phyloP scores from a whole-genome alignment of 2,329 filamentous ascomycete genomes.

The Penicillium decumbens region DNA sequence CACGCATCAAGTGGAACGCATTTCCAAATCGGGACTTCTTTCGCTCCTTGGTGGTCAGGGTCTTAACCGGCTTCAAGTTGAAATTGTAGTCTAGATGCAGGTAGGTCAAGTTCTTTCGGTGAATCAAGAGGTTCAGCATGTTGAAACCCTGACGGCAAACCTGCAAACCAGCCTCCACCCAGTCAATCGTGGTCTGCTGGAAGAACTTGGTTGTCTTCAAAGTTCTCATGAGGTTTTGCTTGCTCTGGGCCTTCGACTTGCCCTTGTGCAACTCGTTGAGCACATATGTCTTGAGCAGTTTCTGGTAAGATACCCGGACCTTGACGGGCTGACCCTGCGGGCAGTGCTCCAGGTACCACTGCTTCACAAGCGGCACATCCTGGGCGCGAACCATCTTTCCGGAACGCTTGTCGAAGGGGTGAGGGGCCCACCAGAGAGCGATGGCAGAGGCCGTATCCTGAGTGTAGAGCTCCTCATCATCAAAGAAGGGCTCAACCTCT shows the following conservation, averaged over 20 bases:
- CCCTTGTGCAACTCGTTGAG: slow-evolving; percentile 96
- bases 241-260: slow-evolving; percentile 90
- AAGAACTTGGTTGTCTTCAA: slow-evolving; percentile 98
- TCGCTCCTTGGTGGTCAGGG: slow-evolving; percentile 93
- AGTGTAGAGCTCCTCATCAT: slow-evolving; percentile 82
- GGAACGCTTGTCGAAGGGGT: slow-evolving; percentile 88
- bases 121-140: slow-evolving; percentile 96
- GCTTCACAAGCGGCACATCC: slow-evolving; percentile 93
- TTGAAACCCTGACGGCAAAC: slow-evolving; percentile 98
- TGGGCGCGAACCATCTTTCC: slow-evolving; percentile 95
- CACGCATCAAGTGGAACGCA: slow-evolving; percentile 97
- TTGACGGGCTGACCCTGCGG: slow-evolving; percentile 90
- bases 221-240: slow-evolving; percentile 82
- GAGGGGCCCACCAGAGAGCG: slow-evolving; percentile 95
- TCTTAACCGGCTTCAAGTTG: slow-evolving; percentile 98
- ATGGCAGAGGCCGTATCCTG: slow-evolving; percentile 88
- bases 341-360: slow-evolving; percentile 97
- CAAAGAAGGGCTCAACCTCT: slow-evolving; percentile 79
- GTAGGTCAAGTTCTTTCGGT: slow-evolving; percentile 97
- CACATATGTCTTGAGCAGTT: slow-evolving; percentile 91
- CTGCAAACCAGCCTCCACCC: slow-evolving; percentile 97
- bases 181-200: slow-evolving; percentile 98
- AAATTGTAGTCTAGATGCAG: slow-evolving; percentile 99
- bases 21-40: slow-evolving; percentile 99
- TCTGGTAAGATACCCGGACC: slow-evolving; percentile 96